Evolutionary conservation across 139 green algal genomes (phyloP).

Genomic region (Chlorella vulgaris): DNA sequence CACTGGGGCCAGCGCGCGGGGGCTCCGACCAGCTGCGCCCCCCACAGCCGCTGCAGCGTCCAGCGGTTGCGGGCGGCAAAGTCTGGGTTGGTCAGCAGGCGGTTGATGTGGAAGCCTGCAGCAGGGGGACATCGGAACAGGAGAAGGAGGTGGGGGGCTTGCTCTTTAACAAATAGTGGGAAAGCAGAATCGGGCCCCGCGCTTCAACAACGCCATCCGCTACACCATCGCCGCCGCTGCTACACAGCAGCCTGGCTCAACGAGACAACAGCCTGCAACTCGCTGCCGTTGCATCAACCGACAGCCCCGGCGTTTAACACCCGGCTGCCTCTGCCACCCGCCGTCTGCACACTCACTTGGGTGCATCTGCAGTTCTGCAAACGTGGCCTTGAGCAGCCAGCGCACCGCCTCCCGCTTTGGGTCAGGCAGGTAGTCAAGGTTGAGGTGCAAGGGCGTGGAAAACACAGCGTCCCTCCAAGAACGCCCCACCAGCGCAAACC

Average conservation of each 20-base stretch:
- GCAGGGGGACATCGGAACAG: too few relatives aligned
- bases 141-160: background rate
- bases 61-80: constrained; percentile 6
- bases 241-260: too few relatives aligned
- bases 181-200: background rate
- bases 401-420: background rate
- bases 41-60: constrained; percentile 24
- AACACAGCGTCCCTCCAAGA: background rate
- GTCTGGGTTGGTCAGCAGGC: constrained; percentile 13
- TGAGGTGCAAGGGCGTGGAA: constrained; percentile 22
- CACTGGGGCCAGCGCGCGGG: constrained; percentile 14
- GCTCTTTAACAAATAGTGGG: background rate
- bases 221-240: too few relatives aligned
- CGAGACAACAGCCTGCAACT: too few relatives aligned
- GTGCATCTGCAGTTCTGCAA: constrained; percentile 25
- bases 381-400: constrained; percentile 23
- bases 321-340: too few relatives aligned
- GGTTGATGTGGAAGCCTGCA: constrained; percentile 14
- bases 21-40: background rate
- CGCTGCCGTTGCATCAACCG: too few relatives aligned
- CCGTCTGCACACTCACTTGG: background rate
- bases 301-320: too few relatives aligned
- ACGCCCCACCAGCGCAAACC: constrained; percentile 3
- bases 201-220: background rate
- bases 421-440: constrained; percentile 2